Conservation (phyloP, 164 flowering plant species). For the Vitis rotundifolia region DNA sequence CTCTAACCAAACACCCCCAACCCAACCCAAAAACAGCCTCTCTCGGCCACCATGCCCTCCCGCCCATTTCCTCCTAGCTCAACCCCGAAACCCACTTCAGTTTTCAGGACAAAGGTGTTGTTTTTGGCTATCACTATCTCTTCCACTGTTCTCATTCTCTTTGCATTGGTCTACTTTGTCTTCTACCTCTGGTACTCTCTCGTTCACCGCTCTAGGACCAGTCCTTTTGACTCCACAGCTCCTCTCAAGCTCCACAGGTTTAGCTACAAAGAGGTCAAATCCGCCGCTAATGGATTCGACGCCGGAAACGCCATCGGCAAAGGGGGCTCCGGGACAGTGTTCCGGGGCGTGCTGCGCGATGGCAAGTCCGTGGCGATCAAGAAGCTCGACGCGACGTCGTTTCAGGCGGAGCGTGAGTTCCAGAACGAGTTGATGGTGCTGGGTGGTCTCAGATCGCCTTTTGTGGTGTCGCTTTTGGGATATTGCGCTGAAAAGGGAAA, state of each 20-base stretch:
- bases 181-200: constrained; percentile 58
- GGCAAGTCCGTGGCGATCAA: constrained; percentile 86
- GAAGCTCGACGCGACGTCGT: constrained; percentile 46
- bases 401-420: constrained; percentile 74
- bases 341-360: constrained; percentile 60
- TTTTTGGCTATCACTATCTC: constrained; percentile 59
- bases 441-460: constrained; percentile 65
- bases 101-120: constrained; percentile 39
- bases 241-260: constrained; percentile 61
- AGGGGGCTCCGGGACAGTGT: constrained; percentile 90
- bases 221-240: constrained; percentile 63
- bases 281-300: constrained; percentile 64
- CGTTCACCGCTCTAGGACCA: constrained; percentile 57
- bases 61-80: constrained; percentile 43
- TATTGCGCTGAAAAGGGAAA: constrained; percentile 63
- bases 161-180: constrained; percentile 51
- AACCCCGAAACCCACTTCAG: constrained; percentile 6
- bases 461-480: constrained; percentile 74
- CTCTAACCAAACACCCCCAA: not conserved
- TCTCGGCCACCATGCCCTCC: constrained; percentile 59
- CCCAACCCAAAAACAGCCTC: not conserved
- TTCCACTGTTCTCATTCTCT: constrained; percentile 47
- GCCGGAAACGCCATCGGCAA: constrained; percentile 63
- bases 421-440: constrained; percentile 89
- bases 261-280: constrained; percentile 71